Evolutionary conservation across 2,329 filamentous ascomycete genomes (phyloP).

Genomic region (Capronia coronata): DNA sequence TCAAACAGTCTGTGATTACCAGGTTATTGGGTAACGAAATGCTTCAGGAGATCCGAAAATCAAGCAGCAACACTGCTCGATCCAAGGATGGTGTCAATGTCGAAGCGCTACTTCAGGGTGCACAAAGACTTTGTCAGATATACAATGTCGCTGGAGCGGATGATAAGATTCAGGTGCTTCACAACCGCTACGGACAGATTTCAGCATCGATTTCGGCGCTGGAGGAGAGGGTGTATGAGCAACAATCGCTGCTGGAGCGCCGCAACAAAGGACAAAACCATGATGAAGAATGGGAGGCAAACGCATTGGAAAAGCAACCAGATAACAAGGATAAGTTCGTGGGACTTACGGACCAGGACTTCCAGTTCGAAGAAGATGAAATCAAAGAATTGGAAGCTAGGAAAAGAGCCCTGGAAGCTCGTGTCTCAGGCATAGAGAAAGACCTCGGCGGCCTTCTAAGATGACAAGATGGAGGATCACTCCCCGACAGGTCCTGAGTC

Average conservation of each 20-base stretch:
- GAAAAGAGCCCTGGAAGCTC: slow-evolving; percentile 56
- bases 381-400: slow-evolving; percentile 57
- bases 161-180: slow-evolving; percentile 67
- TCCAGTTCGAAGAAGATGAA: slow-evolving; percentile 45
- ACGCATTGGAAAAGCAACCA: slow-evolving; percentile 34
- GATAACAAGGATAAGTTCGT: slow-evolving; percentile 24
- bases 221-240: slow-evolving; percentile 70
- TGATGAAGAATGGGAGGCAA: slow-evolving; percentile 49
- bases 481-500: too few species aligned
- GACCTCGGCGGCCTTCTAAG: slow-evolving; percentile 58
- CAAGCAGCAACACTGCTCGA: slow-evolving; percentile 47
- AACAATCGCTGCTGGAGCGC: slow-evolving; percentile 63
- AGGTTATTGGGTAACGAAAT: slow-evolving; percentile 82
- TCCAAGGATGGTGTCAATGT: slow-evolving; percentile 71
- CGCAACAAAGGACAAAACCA: slow-evolving; percentile 60
- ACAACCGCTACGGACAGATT: slow-evolving; percentile 65
- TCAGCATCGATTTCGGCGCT: slow-evolving; percentile 70
- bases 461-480: slow-evolving; percentile 27
- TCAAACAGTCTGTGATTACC: slow-evolving; percentile 71
- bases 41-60: slow-evolving; percentile 67
- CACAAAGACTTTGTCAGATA: slow-evolving; percentile 82
- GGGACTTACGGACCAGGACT: slow-evolving; percentile 37
- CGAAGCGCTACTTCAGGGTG: slow-evolving; percentile 73
- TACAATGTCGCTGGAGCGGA: slow-evolving; percentile 75
- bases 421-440: slow-evolving; percentile 61